Base-by-base conservation (phyloP, 352 stramenopile genomes). In the Pythium aquatile region DNA sequence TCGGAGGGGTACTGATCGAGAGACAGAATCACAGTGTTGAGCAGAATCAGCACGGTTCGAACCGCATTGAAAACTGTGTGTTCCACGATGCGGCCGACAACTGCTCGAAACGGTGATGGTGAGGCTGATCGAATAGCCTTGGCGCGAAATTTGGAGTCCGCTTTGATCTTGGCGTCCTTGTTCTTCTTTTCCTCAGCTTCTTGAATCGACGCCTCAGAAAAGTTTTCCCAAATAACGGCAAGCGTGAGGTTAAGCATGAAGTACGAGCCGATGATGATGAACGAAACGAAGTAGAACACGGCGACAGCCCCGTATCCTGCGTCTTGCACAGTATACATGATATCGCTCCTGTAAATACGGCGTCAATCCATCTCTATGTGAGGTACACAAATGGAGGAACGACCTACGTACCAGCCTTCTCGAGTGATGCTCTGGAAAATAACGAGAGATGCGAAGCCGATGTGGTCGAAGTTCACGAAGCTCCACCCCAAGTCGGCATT, bases 231-330 rank as follows among this genome's bases (percentile, higher is more conserved):
- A 64, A 98, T 92, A 35, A 98, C 92, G 29, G 91, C 91, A 14
- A 98, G 74, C 5, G 87, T 85, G 24, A 98, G 67, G 59, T 98
- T 96, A 24, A 98, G 78, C 73, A 97, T 85, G 69, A 98, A 97
- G 69, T 90, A 98, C 9, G 87, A 93, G 16, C 88, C 93, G 49
- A 96, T 74, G 35, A 97, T 74, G 53, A 97, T 85, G 42, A 98
- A 88, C 1, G 84, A 78, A 24, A 94, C 80, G 46, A 98, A 98
- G 66, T 91, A 98, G 11, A 96, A 48, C 8, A 78, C 78, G 2
- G 76, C 70, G 14, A 81, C 65, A 5, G 78, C 52, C 54, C 81
- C 58, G 48, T 76, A 79, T 20, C 77, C 73, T 14, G 81, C 75
- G 17, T 83, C 66, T 70, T 90, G 75, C 35, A 88, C 65, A 28